These are phyloP conservation scores for Capsicum baccatum DNA, from an alignment of 257 asterid species.

Conservation along the genomic window DNA sequence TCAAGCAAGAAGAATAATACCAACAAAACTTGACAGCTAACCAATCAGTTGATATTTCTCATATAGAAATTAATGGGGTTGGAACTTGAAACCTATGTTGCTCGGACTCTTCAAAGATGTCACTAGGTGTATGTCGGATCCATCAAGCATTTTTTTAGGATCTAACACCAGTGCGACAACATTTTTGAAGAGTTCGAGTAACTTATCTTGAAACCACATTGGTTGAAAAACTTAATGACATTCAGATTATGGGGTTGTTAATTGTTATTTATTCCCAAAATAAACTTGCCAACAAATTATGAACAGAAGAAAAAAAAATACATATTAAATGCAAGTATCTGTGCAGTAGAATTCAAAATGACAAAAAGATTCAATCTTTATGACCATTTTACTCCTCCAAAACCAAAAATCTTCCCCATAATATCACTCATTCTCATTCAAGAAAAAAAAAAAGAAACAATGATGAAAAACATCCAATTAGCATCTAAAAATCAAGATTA, in stretches of 20 bases:
- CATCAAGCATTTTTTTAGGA: no score
- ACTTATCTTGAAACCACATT: no score
- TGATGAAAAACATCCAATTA: conserved; percentile 7
- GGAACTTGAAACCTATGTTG: not conserved
- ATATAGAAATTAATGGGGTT: not conserved
- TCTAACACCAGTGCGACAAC: no score
- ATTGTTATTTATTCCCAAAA: not conserved
- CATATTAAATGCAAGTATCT: conserved; percentile 13
- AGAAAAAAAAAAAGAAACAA: no score
- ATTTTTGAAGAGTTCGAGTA: no score
- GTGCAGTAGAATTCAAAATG: not conserved
- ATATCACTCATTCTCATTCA: not conserved
- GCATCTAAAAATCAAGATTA: conserved; percentile 6
- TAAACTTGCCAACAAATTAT: conserved; percentile 6
- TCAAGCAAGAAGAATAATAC: conserved; percentile 2
- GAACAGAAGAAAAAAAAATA: not conserved
- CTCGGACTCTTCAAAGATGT: no score
- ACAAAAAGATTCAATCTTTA: not conserved
- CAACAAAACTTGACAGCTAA: conserved; percentile 13
- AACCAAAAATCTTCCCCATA: conserved; percentile 23
- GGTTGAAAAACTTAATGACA: not conserved
- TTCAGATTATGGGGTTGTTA: not conserved
- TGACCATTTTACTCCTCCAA: not conserved
- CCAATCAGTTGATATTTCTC: conserved; percentile 22
- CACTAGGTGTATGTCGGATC: no score